phyloP scores from a whole-genome alignment of 2,329 filamentous ascomycete species.

The Fusarium foetens region DNA sequence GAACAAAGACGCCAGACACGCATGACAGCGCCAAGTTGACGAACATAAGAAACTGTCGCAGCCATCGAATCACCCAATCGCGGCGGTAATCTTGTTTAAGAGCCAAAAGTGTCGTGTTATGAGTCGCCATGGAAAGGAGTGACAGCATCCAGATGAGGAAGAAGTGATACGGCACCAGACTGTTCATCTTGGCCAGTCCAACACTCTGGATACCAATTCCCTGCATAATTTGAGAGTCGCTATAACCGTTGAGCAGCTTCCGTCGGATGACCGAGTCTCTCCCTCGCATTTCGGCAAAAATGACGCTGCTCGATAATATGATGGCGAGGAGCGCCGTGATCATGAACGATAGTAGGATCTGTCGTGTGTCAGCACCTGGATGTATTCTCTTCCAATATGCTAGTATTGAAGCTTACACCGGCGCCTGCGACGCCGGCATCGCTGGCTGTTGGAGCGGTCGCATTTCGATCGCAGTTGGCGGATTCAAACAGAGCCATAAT shows the following conservation, averaged over 20 bases:
- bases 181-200: slow-evolving; percentile 67
- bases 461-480: slow-evolving; percentile 70
- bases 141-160: slow-evolving; percentile 77
- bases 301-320: slow-evolving; percentile 64
- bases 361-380: slow-evolving; percentile 9
- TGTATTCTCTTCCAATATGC: neutral
- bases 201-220: slow-evolving; percentile 75
- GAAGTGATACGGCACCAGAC: slow-evolving; percentile 74
- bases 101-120: slow-evolving; percentile 72
- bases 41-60: slow-evolving; percentile 73
- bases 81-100: slow-evolving; percentile 73
- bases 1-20: slow-evolving; percentile 65
- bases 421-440: slow-evolving; percentile 65
- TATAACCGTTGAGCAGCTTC: slow-evolving; percentile 72
- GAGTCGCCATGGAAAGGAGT: slow-evolving; percentile 71
- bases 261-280: slow-evolving; percentile 65
- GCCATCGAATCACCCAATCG: slow-evolving; percentile 74
- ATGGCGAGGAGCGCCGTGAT: slow-evolving; percentile 70
- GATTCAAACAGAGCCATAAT: slow-evolving; percentile 69
- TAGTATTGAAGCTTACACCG: slow-evolving; percentile 59
- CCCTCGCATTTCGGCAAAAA: slow-evolving; percentile 63
- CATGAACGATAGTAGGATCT: slow-evolving; percentile 70
- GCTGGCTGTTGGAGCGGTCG: slow-evolving; percentile 54
- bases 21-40: slow-evolving; percentile 69
- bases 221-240: slow-evolving; percentile 75